Base-by-base conservation (phyloP, 768 basidiomycete genomes). In the Trametes meyenii region DNA sequence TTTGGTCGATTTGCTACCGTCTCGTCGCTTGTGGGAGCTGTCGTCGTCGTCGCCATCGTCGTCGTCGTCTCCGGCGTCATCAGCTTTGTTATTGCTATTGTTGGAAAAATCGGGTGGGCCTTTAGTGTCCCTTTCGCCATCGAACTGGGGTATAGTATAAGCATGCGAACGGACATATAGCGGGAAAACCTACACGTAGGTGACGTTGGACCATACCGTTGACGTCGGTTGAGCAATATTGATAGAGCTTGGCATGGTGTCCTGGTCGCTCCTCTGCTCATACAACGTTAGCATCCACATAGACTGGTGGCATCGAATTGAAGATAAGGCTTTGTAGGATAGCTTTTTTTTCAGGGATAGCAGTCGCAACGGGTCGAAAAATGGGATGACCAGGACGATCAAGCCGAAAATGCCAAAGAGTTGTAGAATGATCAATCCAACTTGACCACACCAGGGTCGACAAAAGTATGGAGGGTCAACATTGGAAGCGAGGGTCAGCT, bases 181-280 rank as follows among this genome's bases (percentile, higher is more conserved):
- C 12, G 4, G 40, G 40, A 8, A 17, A 1, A 58, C 76, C 60
- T 70, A 84, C 83, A 46, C 81, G 75, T 42, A 87, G 64, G 72
- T 91, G 89, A 44, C 88, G 83, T 63, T 87, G 81, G 29, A 92
- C 83, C 65, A 92, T 86, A 62, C 83, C 80, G 62, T 85, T 81
- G 59, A 88, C 83, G 69, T 92, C 88, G 19, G 75, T 75, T 13
- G 90, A 92, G 72, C 88, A 86, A 68, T 92, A 93, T 71, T 92
- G 88, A 76, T 89, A 91, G 19, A 92, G 81, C 77, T 92, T 92
- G 65, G 85, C 74, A 76, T 90, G 86, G 73, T 92, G 90, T 17
- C 90, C 89, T 52, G 87, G 81, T 36, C 87, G 84, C 74, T 90
- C 88, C 78, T 90, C 89, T 90, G 70, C 10, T n/a, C 2, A 19